Conservation (phyloP, 2,329 filamentous ascomycete species). For the Elsinoe perseae region DNA sequence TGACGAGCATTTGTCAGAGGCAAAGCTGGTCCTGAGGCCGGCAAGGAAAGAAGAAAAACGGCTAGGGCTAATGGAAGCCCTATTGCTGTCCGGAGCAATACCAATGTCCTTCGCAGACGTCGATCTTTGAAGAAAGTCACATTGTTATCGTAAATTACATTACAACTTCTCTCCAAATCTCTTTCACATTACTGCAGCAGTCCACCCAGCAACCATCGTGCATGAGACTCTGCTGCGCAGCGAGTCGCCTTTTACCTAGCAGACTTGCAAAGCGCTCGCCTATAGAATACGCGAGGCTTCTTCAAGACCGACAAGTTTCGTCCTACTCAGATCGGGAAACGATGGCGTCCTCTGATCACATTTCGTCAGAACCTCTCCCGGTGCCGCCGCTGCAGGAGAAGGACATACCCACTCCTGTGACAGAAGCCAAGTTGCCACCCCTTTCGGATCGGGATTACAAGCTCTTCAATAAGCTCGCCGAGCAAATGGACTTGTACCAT, state of each 20-base stretch:
- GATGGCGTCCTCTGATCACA: neutral
- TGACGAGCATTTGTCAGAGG: constrained; percentile 8
- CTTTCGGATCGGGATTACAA: constrained; percentile 60
- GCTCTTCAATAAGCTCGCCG: constrained; percentile 64
- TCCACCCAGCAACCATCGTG: no score
- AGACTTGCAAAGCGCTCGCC: no score
- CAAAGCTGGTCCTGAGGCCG: neutral
- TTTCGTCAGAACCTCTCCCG: neutral
- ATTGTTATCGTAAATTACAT: neutral
- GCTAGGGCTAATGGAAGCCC: neutral
- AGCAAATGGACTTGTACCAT: constrained; percentile 70
- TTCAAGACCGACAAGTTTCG: no score
- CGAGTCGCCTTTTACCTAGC: no score
- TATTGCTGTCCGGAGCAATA: neutral
- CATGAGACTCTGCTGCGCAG: no score
- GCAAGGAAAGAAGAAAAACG: neutral
- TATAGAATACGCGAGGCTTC: no score
- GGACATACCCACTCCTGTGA: neutral
- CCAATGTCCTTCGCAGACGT: no score
- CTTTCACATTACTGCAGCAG: no score
- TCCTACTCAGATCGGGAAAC: no score
- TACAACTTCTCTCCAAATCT: neutral
- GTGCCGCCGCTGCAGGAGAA: neutral
- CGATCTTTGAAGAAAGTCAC: neutral
- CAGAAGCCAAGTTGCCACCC: constrained; percentile 43